These are phyloP conservation scores for Cryomyces minteri DNA, from an alignment of 495 filamentous ascomycete species.

Conservation along the genomic window DNA sequence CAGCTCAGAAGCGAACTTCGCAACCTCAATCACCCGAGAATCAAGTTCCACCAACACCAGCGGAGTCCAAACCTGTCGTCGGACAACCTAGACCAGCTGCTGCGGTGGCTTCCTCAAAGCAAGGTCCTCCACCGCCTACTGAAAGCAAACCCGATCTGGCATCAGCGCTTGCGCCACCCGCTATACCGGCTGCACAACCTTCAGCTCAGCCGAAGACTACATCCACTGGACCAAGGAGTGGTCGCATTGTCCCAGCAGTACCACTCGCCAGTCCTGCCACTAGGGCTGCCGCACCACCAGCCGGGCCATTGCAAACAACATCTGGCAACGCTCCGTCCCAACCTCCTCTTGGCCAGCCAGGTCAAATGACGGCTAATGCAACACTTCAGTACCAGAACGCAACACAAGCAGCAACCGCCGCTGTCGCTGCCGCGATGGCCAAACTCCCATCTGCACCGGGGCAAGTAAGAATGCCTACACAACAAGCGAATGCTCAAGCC, in stretches of 20 bases:
- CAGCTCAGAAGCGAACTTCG: not conserved
- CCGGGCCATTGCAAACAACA: conserved; percentile 2
- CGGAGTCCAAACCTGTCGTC: conserved; percentile 2
- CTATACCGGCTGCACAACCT: conserved; percentile 2
- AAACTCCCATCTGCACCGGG: conserved; percentile 41
- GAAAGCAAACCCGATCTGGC: conserved; percentile 23
- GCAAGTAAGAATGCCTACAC: conserved; percentile 6
- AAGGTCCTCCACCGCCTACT: conserved; percentile 21
- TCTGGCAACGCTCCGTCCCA: conserved; percentile 11
- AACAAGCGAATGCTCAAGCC: conserved; percentile 14
- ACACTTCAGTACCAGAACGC: conserved; percentile 39
- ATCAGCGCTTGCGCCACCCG: conserved; percentile 18
- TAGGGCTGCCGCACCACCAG: conserved; percentile 4
- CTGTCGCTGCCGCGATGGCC: conserved; percentile 80
- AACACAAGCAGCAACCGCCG: conserved; percentile 65
- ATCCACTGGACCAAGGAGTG: conserved; percentile 45
- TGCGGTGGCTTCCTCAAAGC: conserved; percentile 6
- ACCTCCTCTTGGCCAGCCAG: conserved; percentile 15
- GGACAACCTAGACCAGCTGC: conserved; percentile 8
- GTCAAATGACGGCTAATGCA: conserved; percentile 1
- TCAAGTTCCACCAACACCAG: conserved; percentile 3
- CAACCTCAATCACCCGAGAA: conserved; percentile 4
- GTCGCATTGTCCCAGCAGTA: conserved; percentile 51
- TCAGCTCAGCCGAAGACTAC: conserved; percentile 22
- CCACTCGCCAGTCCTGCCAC: conserved; percentile 18